Evolutionary conservation across 1,284 basidiomycete genomes (phyloP).

Genomic region (Trichosporon faecale): DNA sequence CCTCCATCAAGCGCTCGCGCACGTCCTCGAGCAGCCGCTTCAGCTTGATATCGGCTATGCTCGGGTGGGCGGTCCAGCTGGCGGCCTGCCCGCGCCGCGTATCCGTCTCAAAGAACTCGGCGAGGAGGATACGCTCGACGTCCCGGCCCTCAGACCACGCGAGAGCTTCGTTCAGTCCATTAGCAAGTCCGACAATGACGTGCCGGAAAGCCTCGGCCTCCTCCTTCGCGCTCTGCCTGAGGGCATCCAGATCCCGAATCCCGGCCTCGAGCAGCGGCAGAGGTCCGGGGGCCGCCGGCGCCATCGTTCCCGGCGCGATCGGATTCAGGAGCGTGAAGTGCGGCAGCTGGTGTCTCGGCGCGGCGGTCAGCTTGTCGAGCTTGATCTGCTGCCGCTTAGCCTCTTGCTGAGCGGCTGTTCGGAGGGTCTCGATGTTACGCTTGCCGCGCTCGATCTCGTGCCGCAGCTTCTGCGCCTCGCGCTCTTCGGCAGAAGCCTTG

Average conservation of each 20-base stretch:
- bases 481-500: conserved; percentile 57
- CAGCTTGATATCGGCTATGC: conserved; percentile 43
- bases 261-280: conserved; percentile 66
- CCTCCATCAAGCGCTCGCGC: conserved; percentile 29
- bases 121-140: background rate
- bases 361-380: conserved; percentile 70
- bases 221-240: conserved; percentile 63
- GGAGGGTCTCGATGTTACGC: conserved; percentile 47
- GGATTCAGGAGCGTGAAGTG: conserved; percentile 48
- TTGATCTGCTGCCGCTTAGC: conserved; percentile 73
- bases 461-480: conserved; percentile 58
- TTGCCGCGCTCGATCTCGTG: conserved; percentile 41
- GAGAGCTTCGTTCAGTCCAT: conserved; percentile 62
- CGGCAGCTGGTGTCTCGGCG: conserved; percentile 61
- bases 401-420: conserved; percentile 58
- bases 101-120: conserved; percentile 18
- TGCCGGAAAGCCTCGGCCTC: conserved; percentile 69
- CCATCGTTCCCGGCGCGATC: conserved; percentile 32
- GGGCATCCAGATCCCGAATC: conserved; percentile 68
- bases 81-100: conserved; percentile 29
- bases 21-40: conserved; percentile 35
- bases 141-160: conserved; percentile 23
- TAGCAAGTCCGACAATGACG: conserved; percentile 66
- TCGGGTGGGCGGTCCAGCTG: conserved; percentile 46
- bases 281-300: conserved; percentile 33